Evolutionary conservation across 305 asterid genomes (phyloP), one percentile per base, ranked within the genome.

Genomic region (Fraxinus floribunda): DNA sequence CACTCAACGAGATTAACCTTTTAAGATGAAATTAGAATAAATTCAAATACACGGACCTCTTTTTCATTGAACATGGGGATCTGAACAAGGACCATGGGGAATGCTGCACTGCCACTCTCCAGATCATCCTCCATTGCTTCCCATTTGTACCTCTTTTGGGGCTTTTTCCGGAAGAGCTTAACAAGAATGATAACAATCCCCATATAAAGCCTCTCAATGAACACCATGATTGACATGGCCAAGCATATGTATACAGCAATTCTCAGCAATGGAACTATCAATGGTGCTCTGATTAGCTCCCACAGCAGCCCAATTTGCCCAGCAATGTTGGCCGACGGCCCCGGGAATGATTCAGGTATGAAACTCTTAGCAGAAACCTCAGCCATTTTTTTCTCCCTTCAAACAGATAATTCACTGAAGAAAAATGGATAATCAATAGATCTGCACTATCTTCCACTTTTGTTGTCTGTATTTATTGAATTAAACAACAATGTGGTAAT

Each of bases 11-110:
- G 24, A 52, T 52, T 52, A 52, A 52, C 68, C 29, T 57, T 57
- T 7, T 57, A 57, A 60, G 70, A 77, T 57, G 35, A 3, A 20
- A 60, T 1, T 32, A 64, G 24, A 83, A 34, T 7, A 46, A 55
- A 49, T 24, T 24, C 16, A 76, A 34, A 72, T 13, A 52, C 11
- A 20, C 84, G 30, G 3, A 93, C 97, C 97, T 93, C 97, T 87
- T 80, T 91, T 66, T 93, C 97, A 60, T 93, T 93, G 81, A 88
- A 93, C 97, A 93, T 93, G 15, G 97, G 97, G 90, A 93, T 93
- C 93, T 93, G 97, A 85, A 93, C 91, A 36, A 93, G 97, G 18
- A 93, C 97, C 89, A 75, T 74, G 0, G 97, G 97, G 32, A 85
- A 93, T 71, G 84, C 83, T 0, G 82, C 83, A 73, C 55, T 90